Conservation (phyloP, 768 basidiomycete species). For the Lanmaoa pseudosensibilis region DNA sequence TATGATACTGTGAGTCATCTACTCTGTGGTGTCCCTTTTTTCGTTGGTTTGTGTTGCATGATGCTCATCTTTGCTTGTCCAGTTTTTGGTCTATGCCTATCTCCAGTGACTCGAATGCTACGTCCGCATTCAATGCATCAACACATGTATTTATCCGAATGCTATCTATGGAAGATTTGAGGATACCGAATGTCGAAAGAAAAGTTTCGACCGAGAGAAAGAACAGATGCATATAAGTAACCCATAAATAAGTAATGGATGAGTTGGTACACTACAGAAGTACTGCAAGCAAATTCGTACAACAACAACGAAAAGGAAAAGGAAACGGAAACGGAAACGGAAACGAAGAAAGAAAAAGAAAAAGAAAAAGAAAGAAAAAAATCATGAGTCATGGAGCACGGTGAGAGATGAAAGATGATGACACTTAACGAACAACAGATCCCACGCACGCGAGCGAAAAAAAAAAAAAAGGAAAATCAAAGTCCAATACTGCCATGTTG, state of each 20-base stretch:
- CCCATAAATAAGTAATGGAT: constrained; percentile 21
- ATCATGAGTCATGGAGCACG: constrained; percentile 6
- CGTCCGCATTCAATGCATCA: not conserved
- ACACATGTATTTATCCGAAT: constrained; percentile 19
- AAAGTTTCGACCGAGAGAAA: not conserved
- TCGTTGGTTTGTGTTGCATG: not conserved
- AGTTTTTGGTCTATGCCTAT: constrained; percentile 46
- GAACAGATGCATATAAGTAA: constrained; percentile 23
- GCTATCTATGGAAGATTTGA: constrained; percentile 10
- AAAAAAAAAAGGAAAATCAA: constrained; percentile 1
- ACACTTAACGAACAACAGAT: not conserved
- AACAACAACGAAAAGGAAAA: no score
- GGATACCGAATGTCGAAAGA: not conserved
- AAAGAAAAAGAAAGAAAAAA: not conserved
- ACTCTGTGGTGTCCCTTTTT: not conserved
- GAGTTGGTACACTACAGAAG: not conserved
- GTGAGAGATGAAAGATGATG: constrained; percentile 7
- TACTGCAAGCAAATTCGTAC: constrained; percentile 9
- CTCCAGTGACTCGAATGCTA: constrained; percentile 13
- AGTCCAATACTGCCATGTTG: constrained; percentile 66
- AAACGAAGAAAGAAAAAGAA: not conserved
- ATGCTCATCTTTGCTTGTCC: not conserved
- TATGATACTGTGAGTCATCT: constrained; percentile 50
- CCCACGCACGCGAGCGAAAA: not conserved
- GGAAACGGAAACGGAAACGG: no score